Conservation (phyloP, 2,329 filamentous ascomycete genomes). For the Tolypocladium inflatum region DNA sequence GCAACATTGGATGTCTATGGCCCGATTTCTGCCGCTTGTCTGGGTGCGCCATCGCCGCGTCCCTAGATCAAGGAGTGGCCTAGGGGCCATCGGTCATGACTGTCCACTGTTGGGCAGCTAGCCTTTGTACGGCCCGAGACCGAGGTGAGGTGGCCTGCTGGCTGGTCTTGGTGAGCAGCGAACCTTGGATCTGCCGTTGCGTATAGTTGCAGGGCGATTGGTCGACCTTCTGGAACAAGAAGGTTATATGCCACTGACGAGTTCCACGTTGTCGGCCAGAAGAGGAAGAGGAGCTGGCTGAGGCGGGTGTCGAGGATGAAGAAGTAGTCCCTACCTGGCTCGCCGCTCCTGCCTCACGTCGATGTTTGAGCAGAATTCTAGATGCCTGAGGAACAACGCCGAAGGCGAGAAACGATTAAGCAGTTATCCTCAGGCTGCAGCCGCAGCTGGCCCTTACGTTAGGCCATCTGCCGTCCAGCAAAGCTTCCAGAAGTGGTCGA, state of each 20-base stretch:
- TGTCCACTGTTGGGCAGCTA: background rate
- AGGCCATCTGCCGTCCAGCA: background rate
- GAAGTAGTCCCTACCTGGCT: background rate
- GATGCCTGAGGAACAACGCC: background rate
- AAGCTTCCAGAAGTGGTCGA: background rate
- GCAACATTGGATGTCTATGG: background rate
- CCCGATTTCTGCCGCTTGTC: background rate
- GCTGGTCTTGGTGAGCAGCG: background rate
- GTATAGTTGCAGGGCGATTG: background rate
- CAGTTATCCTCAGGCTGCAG: background rate
- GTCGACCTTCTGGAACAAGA: conserved; percentile 7
- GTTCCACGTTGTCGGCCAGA: too few relatives aligned
- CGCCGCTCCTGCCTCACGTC: background rate
- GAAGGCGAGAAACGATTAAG: background rate
- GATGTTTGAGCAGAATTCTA: background rate
- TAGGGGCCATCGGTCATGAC: background rate
- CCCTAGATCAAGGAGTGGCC: background rate
- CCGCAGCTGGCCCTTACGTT: background rate
- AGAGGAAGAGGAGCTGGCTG: background rate
- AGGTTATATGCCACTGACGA: background rate
- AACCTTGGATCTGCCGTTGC: background rate
- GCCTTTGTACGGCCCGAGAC: background rate
- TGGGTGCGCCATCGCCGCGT: background rate
- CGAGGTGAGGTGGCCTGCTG: background rate
- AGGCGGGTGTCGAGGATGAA: background rate